Percentiles rank a stretch among this genome's conserved stretches.
Evolutionary conservation across 768 basidiomycete species (phyloP).

Genomic region (Rubroboletus pulcherrimus): DNA sequence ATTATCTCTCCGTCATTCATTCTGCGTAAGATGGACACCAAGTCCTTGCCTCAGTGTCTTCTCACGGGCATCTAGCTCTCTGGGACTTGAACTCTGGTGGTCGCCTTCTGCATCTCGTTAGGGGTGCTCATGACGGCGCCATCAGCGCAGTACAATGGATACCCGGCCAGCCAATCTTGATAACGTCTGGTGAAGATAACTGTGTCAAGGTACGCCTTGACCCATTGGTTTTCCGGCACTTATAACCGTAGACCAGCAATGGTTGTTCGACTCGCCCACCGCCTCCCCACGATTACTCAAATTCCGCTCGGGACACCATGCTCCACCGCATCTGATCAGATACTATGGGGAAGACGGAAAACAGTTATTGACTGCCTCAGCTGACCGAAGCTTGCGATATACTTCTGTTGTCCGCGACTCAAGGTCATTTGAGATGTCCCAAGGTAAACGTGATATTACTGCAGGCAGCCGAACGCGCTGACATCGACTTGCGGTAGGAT

Average conservation of each 20-base stretch:
- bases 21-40: slow-evolving; percentile 70
- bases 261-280: slow-evolving; percentile 92
- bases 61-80: slow-evolving; percentile 82
- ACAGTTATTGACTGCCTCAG: slow-evolving; percentile 81
- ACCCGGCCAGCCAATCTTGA: slow-evolving; percentile 84
- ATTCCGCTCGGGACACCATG: slow-evolving; percentile 87
- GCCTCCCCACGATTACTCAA: slow-evolving; percentile 84
- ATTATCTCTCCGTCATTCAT: slow-evolving; percentile 1
- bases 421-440: slow-evolving; percentile 89
- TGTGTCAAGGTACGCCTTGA: slow-evolving; percentile 72
- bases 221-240: not conserved
- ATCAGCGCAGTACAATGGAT: slow-evolving; percentile 88
- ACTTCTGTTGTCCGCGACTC: slow-evolving; percentile 95
- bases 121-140: slow-evolving; percentile 85
- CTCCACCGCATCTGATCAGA: slow-evolving; percentile 86
- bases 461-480: not conserved
- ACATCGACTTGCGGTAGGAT: slow-evolving; percentile 48
- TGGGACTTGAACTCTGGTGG: slow-evolving; percentile 91
- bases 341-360: slow-evolving; percentile 99
- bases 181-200: slow-evolving; percentile 92
- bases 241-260: slow-evolving; percentile 64
- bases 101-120: slow-evolving; percentile 76
- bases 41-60: slow-evolving; percentile 82
- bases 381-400: slow-evolving; percentile 84
- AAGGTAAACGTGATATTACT: slow-evolving; percentile 52